phyloP scores from a whole-genome alignment of 2,329 filamentous ascomycete genomes.

The Xylariaceae sp. region DNA sequence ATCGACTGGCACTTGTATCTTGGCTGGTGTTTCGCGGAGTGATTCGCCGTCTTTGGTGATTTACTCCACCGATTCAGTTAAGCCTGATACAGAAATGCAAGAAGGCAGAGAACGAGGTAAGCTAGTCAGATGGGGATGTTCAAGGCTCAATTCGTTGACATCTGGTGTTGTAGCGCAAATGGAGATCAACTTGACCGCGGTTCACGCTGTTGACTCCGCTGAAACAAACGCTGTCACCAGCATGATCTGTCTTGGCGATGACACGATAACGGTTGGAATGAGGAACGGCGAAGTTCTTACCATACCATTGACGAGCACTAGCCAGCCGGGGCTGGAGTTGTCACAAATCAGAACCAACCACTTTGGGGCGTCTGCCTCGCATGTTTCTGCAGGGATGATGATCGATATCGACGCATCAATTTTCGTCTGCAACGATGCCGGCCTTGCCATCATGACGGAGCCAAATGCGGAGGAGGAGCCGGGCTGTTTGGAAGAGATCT shows the following conservation, averaged over 20 bases:
- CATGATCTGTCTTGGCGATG: constrained; percentile 35
- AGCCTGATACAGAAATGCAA: neutral
- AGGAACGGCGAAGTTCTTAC: constrained; percentile 48
- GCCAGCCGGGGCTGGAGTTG: constrained; percentile 17
- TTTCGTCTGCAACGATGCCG: constrained; percentile 36
- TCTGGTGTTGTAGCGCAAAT: neutral
- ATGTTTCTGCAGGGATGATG: constrained; percentile 25
- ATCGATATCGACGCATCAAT: constrained; percentile 42
- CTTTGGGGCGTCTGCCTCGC: constrained; percentile 30
- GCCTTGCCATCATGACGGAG: constrained; percentile 27
- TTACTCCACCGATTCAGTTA: constrained; percentile 15
- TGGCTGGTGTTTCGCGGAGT: constrained; percentile 25
- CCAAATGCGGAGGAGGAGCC: constrained; percentile 2
- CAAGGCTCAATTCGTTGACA: neutral
- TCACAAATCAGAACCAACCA: constrained; percentile 17
- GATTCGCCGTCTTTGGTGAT: constrained; percentile 20
- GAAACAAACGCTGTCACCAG: constrained; percentile 43
- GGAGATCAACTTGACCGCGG: neutral
- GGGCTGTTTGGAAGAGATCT: constrained; percentile 36
- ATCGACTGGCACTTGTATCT: constrained; percentile 15
- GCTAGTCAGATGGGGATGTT: constrained; percentile 1
- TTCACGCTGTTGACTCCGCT: constrained; percentile 8
- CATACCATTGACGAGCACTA: constrained; percentile 23
- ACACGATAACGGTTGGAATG: constrained; percentile 42
- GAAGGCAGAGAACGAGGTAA: constrained; percentile 17